Evolutionary conservation across 192 early-diverging fungal genomes (phyloP).

Genomic region (Linnemannia hyalina): DNA sequence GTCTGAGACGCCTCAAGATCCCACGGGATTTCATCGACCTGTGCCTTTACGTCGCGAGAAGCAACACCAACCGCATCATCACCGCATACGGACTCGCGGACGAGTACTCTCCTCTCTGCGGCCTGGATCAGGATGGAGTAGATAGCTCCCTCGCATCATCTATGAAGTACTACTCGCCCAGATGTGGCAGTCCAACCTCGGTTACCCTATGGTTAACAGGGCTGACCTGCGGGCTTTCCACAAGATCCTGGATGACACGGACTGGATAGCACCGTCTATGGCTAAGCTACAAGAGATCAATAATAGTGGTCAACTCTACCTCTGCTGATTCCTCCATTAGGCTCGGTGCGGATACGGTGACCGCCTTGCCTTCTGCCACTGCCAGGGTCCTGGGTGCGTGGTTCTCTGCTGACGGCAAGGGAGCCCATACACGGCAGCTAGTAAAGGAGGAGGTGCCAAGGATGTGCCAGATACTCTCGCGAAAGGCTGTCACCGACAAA

Average conservation of each 20-base stretch:
- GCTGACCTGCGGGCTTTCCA: too few species aligned
- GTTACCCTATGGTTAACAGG: too few species aligned
- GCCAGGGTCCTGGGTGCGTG: not conserved
- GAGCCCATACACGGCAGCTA: not conserved
- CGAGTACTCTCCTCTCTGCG: constrained; percentile 4
- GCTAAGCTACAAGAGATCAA: too few species aligned
- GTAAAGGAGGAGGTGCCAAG: not conserved
- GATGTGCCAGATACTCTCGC: not conserved
- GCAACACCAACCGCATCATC: constrained; percentile 18
- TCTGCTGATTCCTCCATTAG: not conserved
- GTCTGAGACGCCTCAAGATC: not conserved
- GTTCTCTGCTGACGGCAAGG: constrained; percentile 11
- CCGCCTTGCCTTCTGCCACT: not conserved
- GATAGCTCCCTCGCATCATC: constrained; percentile 4
- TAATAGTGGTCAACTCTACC: not conserved
- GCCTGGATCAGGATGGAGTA: constrained; percentile 34
- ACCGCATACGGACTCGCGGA: constrained; percentile 6
- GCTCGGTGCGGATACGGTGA: not conserved
- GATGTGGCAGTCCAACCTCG: too few species aligned
- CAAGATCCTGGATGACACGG: too few species aligned
- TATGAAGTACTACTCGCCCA: too few species aligned
- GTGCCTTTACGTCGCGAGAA: not conserved
- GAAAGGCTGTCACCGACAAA: constrained; percentile 32
- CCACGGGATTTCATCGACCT: not conserved
- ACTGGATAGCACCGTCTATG: too few species aligned